Base-by-base conservation (phyloP, 139 green algal genomes). In the Chlorella sp. region DNA sequence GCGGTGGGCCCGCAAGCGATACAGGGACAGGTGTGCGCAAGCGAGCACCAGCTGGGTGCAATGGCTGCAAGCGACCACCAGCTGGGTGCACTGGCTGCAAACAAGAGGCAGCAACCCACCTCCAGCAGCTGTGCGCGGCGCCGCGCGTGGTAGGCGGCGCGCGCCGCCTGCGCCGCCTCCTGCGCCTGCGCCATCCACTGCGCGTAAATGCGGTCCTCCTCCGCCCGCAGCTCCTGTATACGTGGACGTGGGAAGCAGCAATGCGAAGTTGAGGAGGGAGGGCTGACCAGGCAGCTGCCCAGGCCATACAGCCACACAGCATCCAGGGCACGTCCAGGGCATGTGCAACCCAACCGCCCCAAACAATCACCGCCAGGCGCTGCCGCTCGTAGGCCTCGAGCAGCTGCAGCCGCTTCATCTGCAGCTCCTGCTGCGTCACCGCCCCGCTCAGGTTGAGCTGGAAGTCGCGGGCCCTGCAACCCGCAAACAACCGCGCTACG, bases 351-450 rank as follows among this genome's bases (percentile, higher is more conserved):
- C 30, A 65, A 65, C 6, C 13, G 9, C 56, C 56, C 56, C 30
- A 14, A 65, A 65, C 56, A 54, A 60, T 30, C 44, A 84, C 80
- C 80, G 62, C 32, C 7, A 68, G 41, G 19, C 89, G 87, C 86
- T 91, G 41, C 54, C 76, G 38, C 87, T 96, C 93, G 30, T 87
- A 85, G 3, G 73, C 85, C 67, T 89, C 86, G 17, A 89, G 82
- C 48, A 82, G 62, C 56, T 76, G 83, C 41, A 90, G 79, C 1
- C 92, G 81, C 41, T 82, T 80, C 76, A 93, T 87, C 72, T 91
- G 72, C 8, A 97, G 68, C 78, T 96, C 85, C 76, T 94, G 85
- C 85, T 96, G 92, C 1, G 88, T 94, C n/a, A 86, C 86, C 1
- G 90, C 92, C 16, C 86, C 90, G 16, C 82, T 67, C 69, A 98